Evolutionary conservation across 176 grass and related monocot genomes (phyloP).

Genomic region (Saccharum spontaneum): DNA sequence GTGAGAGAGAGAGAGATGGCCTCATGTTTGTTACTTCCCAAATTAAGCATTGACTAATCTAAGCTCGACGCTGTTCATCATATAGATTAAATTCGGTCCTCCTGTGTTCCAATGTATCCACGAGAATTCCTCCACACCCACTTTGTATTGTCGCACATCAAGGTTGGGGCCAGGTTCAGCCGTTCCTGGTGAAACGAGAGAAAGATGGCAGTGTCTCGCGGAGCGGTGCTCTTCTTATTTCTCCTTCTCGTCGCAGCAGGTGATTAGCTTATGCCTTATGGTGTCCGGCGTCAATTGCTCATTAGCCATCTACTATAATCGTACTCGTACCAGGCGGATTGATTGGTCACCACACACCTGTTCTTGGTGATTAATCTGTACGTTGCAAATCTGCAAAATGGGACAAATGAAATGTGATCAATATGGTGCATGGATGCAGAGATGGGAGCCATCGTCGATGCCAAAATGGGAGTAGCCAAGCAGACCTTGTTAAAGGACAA

Average conservation of each 20-base stretch:
- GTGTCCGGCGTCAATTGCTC: neutral
- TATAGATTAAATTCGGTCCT: neutral
- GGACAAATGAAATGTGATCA: neutral
- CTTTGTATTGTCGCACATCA: neutral
- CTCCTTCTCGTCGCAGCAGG: conserved; percentile 1
- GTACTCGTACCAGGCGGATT: neutral
- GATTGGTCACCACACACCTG: neutral
- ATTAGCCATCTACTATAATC: neutral
- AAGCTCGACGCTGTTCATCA: neutral
- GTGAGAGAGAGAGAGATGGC: no score
- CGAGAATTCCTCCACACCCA: neutral
- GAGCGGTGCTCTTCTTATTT: neutral
- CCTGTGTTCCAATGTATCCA: neutral
- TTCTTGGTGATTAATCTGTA: neutral
- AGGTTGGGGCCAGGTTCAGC: neutral
- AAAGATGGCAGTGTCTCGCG: neutral
- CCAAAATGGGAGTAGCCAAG: neutral
- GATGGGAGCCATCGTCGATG: neutral
- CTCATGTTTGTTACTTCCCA: neutral
- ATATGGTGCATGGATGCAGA: neutral
- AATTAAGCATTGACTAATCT: neutral
- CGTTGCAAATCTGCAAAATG: neutral
- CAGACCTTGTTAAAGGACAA: neutral
- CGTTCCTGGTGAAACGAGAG: neutral
- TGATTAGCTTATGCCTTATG: neutral